phyloP scores from a whole-genome alignment of 2,329 filamentous ascomycete species.

The Nemania sp. region DNA sequence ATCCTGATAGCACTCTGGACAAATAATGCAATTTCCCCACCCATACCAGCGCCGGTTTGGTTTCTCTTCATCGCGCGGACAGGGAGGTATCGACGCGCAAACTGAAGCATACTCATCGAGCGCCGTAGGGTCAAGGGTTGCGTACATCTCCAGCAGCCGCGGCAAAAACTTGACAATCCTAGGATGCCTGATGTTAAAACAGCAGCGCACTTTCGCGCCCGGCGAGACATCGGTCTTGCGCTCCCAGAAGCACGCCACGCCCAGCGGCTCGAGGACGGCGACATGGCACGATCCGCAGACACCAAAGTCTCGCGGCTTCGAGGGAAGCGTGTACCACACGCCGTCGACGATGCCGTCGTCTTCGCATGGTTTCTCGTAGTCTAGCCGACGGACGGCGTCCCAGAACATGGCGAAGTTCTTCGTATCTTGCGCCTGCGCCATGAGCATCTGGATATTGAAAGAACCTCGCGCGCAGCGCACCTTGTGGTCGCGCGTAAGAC shows the following conservation, averaged over 20 bases:
- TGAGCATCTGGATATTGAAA: conserved; percentile 39
- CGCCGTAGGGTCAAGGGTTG: conserved; percentile 31
- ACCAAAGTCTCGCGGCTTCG: conserved; percentile 39
- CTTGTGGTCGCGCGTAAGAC: background rate
- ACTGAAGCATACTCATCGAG: conserved; percentile 37
- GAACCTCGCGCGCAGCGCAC: conserved; percentile 39
- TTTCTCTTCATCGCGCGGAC: conserved; percentile 31
- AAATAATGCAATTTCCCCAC: conserved; percentile 43
- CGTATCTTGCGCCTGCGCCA: conserved; percentile 36
- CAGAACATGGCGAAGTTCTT: conserved; percentile 43
- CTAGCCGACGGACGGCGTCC: conserved; percentile 35
- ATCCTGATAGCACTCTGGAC: too few species aligned
- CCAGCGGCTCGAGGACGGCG: conserved; percentile 38
- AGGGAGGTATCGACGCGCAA: conserved; percentile 39
- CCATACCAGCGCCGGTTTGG: conserved; percentile 40
- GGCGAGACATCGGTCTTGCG: too few species aligned
- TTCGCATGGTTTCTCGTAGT: conserved; percentile 38
- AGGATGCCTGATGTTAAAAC: conserved; percentile 40
- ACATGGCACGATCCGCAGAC: conserved; percentile 44
- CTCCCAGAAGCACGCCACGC: conserved; percentile 38
- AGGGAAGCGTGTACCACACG: conserved; percentile 43
- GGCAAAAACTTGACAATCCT: conserved; percentile 33
- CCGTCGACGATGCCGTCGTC: conserved; percentile 35
- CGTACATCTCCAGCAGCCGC: conserved; percentile 36
- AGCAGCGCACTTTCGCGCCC: conserved; percentile 37